phyloP scores from a whole-genome alignment of 2,329 filamentous ascomycete species.

The Phialemonium atrogriseum region DNA sequence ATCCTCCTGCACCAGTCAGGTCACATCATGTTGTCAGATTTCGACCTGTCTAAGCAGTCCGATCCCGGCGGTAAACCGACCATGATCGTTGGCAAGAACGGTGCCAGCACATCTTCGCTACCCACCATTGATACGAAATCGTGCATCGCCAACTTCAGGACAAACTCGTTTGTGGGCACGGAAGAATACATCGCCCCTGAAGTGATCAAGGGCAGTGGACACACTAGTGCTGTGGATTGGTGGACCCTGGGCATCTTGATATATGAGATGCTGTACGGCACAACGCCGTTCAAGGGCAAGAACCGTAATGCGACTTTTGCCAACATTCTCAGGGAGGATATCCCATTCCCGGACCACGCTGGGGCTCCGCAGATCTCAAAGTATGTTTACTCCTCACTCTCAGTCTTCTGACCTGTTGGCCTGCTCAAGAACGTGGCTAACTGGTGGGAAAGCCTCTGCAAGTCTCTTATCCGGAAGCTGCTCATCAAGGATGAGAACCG shows the following conservation, averaged over 20 bases:
- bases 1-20: constrained; percentile 98
- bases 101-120: constrained; percentile 75
- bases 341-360: constrained; percentile 86
- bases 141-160: constrained; percentile 96
- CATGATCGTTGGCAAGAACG: constrained; percentile 91
- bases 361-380: constrained; percentile 82
- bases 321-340: constrained; percentile 92
- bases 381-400: constrained; percentile 46
- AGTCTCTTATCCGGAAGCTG: constrained; percentile 90
- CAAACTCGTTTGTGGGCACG: constrained; percentile 96
- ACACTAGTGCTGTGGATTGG: constrained; percentile 98
- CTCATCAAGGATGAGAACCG: constrained; percentile 97
- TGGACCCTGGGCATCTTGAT: constrained; percentile 97
- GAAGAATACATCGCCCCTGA: constrained; percentile 99
- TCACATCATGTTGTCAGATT: constrained; percentile 99
- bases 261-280: constrained; percentile 98
- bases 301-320: constrained; percentile 97
- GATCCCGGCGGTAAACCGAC: constrained; percentile 92
- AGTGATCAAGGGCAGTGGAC: constrained; percentile 96
- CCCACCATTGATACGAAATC: constrained; percentile 98
- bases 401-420: constrained; percentile 1
- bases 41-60: constrained; percentile 96
- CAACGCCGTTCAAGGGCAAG: constrained; percentile 98
- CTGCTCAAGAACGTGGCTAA: no score
- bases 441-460: constrained; percentile 65